phyloP scores from a whole-genome alignment of 306 rosid species.

The Fragaria nilgerrensis region DNA sequence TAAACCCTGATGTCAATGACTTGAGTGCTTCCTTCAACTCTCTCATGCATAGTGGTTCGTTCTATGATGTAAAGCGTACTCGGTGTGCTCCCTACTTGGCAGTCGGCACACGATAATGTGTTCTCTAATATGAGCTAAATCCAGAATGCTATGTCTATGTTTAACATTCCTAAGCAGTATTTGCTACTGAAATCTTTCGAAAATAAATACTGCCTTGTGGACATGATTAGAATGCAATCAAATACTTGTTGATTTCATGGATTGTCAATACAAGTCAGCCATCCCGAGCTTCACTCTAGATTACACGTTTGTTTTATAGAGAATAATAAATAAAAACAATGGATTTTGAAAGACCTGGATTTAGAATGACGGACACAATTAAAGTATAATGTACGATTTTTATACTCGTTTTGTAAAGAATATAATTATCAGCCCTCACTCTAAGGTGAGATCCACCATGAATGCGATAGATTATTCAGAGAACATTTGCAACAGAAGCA shows the following conservation, averaged over 20 bases:
- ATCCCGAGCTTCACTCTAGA: neutral
- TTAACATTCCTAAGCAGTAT: too few relatives aligned
- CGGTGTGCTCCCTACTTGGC: neutral
- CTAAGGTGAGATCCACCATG: neutral
- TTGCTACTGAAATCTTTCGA: neutral
- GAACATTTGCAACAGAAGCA: constrained; percentile 15
- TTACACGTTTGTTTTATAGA: too few relatives aligned
- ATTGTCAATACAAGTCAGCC: neutral
- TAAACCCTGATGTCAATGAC: neutral
- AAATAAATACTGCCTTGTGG: neutral
- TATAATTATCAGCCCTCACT: neutral
- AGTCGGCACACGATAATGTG: neutral
- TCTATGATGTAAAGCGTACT: too few relatives aligned
- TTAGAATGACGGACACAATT: too few relatives aligned
- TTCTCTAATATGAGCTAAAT: neutral
- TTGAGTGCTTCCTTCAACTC: neutral
- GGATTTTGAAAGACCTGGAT: too few relatives aligned
- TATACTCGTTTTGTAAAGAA: neutral
- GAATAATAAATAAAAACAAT: too few relatives aligned
- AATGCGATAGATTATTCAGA: neutral
- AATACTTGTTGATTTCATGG: neutral
- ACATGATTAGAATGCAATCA: neutral
- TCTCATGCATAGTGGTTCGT: neutral
- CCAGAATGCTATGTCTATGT: neutral
- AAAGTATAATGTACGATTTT: too few relatives aligned